phyloP scores from a whole-genome alignment of 257 asterid genomes.

The Lycium ferocissimum region DNA sequence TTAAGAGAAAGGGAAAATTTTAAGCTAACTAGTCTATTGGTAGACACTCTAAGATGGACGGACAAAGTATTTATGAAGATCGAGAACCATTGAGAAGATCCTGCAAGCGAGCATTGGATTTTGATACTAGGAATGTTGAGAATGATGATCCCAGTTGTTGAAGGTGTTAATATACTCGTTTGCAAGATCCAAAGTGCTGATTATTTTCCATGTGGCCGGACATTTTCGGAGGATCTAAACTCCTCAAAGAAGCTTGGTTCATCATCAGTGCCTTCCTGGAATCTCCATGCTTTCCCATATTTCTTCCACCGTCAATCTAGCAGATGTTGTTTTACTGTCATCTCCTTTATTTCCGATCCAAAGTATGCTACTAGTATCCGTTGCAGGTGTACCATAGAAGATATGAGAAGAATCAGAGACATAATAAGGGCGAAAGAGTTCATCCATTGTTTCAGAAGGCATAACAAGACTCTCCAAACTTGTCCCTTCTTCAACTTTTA shows the following conservation, averaged over 20 bases:
- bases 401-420: neutral
- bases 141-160: neutral
- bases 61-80: neutral
- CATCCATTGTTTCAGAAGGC: neutral
- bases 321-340: neutral
- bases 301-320: neutral
- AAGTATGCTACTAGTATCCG: neutral
- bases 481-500: neutral
- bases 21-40: neutral
- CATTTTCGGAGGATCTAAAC: neutral
- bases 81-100: neutral
- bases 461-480: neutral
- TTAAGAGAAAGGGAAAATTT: neutral
- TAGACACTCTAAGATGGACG: neutral
- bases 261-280: neutral
- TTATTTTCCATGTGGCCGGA: neutral
- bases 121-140: neutral
- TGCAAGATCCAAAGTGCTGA: neutral
- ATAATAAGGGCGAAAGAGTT: neutral
- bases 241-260: neutral
- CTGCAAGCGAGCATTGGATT: neutral
- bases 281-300: neutral
- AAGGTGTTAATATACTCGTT: neutral
- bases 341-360: neutral
- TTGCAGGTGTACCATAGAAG: neutral